Conservation (phyloP, 75 land plant species). For the Picea sitchensis region DNA sequence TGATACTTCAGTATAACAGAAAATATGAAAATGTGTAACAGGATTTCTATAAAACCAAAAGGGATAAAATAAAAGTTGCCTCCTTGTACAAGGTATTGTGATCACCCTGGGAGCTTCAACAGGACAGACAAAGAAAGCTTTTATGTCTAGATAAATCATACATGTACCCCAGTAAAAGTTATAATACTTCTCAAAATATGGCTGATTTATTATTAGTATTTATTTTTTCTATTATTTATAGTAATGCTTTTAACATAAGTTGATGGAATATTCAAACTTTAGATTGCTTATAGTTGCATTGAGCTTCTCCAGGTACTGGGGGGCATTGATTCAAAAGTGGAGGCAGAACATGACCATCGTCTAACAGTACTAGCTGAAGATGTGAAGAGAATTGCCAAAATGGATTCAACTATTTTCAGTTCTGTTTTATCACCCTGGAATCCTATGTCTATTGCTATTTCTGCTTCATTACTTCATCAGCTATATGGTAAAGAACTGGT, state of each 20-base stretch:
- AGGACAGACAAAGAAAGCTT: background rate
- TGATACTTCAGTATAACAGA: too few relatives aligned
- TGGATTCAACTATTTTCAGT: constrained; percentile 57
- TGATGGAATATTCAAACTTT: background rate
- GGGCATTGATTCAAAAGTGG: constrained; percentile 52
- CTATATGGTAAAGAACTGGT: constrained; percentile 92
- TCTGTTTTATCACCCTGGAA: constrained; percentile 76
- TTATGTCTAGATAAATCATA: background rate
- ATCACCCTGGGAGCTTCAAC: background rate
- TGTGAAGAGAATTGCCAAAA: constrained; percentile 59
- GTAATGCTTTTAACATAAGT: background rate
- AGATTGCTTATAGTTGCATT: constrained; percentile 1
- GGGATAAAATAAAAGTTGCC: too few relatives aligned
- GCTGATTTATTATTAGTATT: background rate
- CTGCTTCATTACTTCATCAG: constrained; percentile 81
- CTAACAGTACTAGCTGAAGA: constrained; percentile 85
- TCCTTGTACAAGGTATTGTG: background rate
- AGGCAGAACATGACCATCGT: constrained; percentile 53
- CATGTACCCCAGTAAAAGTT: too few relatives aligned
- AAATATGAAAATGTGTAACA: too few relatives aligned
- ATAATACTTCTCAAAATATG: background rate
- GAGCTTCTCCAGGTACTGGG: constrained; percentile 46
- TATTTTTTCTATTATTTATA: background rate
- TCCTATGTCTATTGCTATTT: constrained; percentile 59
- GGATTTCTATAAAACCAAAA: too few relatives aligned